A percentile compares a stretch with the other conserved stretches of the same genome.
These are phyloP conservation scores for Apostasia shenzhenica DNA, from an alignment of 106 monocot genomes.

Conservation along the genomic window DNA sequence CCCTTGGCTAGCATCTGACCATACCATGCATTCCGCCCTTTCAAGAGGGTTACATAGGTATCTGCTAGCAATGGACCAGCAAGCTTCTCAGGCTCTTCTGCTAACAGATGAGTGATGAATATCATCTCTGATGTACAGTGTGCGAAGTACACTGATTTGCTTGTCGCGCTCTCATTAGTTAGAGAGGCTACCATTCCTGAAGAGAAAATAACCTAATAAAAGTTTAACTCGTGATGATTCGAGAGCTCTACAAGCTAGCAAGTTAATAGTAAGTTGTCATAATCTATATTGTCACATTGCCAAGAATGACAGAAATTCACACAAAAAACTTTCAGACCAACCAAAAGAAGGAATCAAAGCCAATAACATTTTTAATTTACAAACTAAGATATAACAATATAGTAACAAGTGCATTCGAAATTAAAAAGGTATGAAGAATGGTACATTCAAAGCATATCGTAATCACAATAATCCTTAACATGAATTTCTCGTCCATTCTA, in stretches of 20 bases:
- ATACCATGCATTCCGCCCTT: slow-evolving; percentile 98
- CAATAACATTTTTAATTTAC: too few relatives aligned
- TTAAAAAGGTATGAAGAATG: too few relatives aligned
- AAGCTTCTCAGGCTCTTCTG: slow-evolving; percentile 89
- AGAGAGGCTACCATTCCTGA: slow-evolving; percentile 92
- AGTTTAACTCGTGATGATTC: neutral
- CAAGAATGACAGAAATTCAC: too few relatives aligned
- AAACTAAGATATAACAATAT: too few relatives aligned
- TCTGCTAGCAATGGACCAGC: slow-evolving; percentile 92
- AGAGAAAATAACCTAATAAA: slow-evolving; percentile 4
- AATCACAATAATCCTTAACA: too few relatives aligned
- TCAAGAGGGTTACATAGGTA: slow-evolving; percentile 87
- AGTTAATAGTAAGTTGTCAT: too few relatives aligned
- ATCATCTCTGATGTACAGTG: slow-evolving; percentile 99
- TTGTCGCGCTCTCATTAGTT: slow-evolving; percentile 96
- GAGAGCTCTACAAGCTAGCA: neutral
- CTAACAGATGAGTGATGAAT: slow-evolving; percentile 86
- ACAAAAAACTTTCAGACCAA: too few relatives aligned
- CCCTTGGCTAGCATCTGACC: slow-evolving; percentile 92
- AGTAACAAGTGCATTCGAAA: too few relatives aligned
- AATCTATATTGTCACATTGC: too few relatives aligned
- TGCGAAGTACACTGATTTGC: slow-evolving; percentile 94
- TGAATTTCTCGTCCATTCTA: too few relatives aligned
- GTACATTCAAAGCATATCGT: too few relatives aligned
- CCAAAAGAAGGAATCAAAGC: too few relatives aligned